phyloP scores from a whole-genome alignment of 352 stramenopile species.

The Phytophthora sojae region DNA sequence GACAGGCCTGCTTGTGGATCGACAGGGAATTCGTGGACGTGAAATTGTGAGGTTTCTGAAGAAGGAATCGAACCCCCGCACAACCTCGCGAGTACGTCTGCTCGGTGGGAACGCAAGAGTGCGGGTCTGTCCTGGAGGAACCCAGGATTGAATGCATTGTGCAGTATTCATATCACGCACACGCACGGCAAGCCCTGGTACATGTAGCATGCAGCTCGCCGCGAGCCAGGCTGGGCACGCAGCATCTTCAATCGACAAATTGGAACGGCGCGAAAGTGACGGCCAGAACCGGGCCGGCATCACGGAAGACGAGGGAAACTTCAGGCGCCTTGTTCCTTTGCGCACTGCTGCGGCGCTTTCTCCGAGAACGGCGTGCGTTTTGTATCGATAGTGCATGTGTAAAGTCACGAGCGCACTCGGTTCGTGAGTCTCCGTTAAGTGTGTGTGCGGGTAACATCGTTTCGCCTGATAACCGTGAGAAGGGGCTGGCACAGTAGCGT shows the following conservation, averaged over 20 bases:
- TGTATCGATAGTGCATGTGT: not conserved
- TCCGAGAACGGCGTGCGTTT: not conserved
- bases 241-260: not conserved
- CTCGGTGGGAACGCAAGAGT: not conserved
- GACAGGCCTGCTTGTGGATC: not conserved
- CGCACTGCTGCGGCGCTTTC: not conserved
- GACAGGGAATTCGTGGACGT: not conserved
- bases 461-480: not conserved
- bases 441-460: not conserved
- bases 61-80: not conserved
- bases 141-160: no score
- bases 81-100: not conserved
- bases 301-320: not conserved
- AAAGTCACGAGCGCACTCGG: not conserved
- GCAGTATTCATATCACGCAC: no score
- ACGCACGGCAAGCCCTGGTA: no score
- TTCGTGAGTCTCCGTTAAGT: not conserved
- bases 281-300: constrained; percentile 1
- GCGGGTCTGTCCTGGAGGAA: not conserved
- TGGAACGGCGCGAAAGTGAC: constrained; percentile 29
- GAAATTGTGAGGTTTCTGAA: not conserved
- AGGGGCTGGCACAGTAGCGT: not conserved
- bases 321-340: not conserved
- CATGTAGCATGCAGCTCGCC: no score
- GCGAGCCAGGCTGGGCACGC: not conserved